Evolutionary conservation across 1,284 basidiomycete species (phyloP), one percentile per base, ranked within the genome.

Genomic region (Termitomyces sp.): DNA sequence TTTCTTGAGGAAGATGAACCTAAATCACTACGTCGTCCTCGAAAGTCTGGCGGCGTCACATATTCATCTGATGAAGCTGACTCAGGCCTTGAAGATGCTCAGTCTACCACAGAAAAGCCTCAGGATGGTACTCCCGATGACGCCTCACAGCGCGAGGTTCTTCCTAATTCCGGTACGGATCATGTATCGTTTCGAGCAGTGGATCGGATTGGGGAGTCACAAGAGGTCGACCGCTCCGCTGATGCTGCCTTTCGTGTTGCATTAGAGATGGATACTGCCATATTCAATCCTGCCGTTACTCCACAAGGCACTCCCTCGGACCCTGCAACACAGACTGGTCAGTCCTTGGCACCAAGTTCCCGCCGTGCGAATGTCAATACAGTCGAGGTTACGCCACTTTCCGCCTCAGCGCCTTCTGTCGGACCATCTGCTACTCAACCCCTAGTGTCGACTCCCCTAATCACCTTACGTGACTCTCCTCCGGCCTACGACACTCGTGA

Each of bases 241-340:
- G 65, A 73, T 57, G 49, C 57, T 38, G 70, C 68, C 5, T 66
- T 68, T 38, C 61, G 62, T 26, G 62, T 64, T 9, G 70, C 64
- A 9, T 60, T 72, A 50, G 65, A 62, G 5, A 59, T 61, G 40
- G 70, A 71, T 44, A 57, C 64, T 47, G 61, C 60, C 13, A 57
- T 64, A 13, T 58, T 67, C 48, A 60, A 58, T 6, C 35, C 60
- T 33, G 46, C 52, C 19, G 42, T 51, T 39, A 11, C 21, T 45
- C 39, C 34, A 19, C 43, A 54, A 30, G 38, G 45, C 10, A 46
- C 38, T 30, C 31, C 48, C 11, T 34, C 46, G 52, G 40, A 54
- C 19, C 49, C 28, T 47, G 38, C 34, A 42, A 30, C 14, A 33
- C 35, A 24, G 46, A 28, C 33, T 21, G 21, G 31, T 31, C 40